Evolutionary conservation across 2,329 filamentous ascomycete species (phyloP), one percentile per base, ranked within the genome.

Genomic region (Xylaria polymorpha): DNA sequence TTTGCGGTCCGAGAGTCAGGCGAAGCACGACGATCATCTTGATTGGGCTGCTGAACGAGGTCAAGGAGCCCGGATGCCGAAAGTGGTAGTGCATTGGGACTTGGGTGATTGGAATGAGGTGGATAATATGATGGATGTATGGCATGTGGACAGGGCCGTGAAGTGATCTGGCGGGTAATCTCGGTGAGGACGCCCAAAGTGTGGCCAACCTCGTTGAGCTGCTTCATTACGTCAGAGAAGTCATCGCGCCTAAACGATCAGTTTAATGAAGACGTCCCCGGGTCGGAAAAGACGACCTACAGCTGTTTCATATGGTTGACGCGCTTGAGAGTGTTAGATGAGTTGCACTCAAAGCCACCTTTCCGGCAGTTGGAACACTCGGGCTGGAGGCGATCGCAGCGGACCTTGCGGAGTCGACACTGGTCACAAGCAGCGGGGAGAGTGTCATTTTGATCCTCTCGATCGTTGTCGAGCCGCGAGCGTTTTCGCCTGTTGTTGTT

Each of bases 231-330:
- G 18, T 63, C 66, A 18, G 68, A 71, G 53, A 74, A 75, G 51
- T 73, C 72, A 51, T 73, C 65, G n/a, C 71, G 66, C 25, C 73
- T 72, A 61, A 56, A 5, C 4, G 61, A 44, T 57, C 18, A 50
- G 61, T 25, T 25, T n/a, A n/a, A 4, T 7, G 46, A 14, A 37
- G 53, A 48, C 61, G n/a, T 25, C 20, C 14, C 60, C 25, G 9
- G 29, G 37, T 44, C 7, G n/a, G 20, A 15, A 20, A 43, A 37
- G 60, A 35, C 7, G n/a, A 65, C 71, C 61, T 66, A 64, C 73
- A 74, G 44, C 44, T 73, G 64, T 32, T 74, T 73, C 39, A 72
- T 71, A 29, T 73, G 69, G 14, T 74, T 74, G 2, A 71, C 71
- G 6, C 69, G 72, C 46, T 73, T 73, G 29, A 68, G 32, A 3